phyloP scores from a whole-genome alignment of 441 rosid genomes.

The Erodium trifolium region DNA sequence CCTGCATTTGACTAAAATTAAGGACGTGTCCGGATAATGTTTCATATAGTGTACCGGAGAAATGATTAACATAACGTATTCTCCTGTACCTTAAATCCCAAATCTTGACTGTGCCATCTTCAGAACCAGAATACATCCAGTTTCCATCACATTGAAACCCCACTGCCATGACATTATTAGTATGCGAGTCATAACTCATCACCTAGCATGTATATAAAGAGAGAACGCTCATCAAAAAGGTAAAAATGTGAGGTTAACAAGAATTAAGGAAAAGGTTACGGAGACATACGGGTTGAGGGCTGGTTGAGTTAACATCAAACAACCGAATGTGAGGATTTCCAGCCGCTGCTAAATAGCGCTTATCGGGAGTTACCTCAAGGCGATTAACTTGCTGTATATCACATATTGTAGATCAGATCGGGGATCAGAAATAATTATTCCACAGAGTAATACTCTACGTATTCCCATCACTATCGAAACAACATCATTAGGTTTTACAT shows the following conservation, averaged over 20 bases:
- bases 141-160: conserved; percentile 96
- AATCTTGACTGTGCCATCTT: conserved; percentile 90
- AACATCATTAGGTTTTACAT: background rate
- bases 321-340: conserved; percentile 88
- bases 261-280: background rate
- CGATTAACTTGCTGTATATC: conserved; percentile 72
- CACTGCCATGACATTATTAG: conserved; percentile 91
- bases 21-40: conserved; percentile 11
- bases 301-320: conserved; percentile 74
- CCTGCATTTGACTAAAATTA: conserved; percentile 36
- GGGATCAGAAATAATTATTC: background rate
- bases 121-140: conserved; percentile 99
- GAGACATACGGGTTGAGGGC: conserved; percentile 65
- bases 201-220: conserved; percentile 35
- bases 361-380: conserved; percentile 92
- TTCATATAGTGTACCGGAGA: background rate
- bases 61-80: background rate
- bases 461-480: background rate
- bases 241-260: background rate
- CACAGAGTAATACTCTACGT: too few species aligned
- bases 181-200: conserved; percentile 87
- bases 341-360: conserved; percentile 70
- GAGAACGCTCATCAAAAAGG: conserved; percentile 3
- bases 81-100: conserved; percentile 77
- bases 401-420: background rate